A percentile compares a stretch with the other conserved stretches of the same genome.
phyloP scores from a whole-genome alignment of 2,329 filamentous ascomycete species.

The Neonectria coccinea region DNA sequence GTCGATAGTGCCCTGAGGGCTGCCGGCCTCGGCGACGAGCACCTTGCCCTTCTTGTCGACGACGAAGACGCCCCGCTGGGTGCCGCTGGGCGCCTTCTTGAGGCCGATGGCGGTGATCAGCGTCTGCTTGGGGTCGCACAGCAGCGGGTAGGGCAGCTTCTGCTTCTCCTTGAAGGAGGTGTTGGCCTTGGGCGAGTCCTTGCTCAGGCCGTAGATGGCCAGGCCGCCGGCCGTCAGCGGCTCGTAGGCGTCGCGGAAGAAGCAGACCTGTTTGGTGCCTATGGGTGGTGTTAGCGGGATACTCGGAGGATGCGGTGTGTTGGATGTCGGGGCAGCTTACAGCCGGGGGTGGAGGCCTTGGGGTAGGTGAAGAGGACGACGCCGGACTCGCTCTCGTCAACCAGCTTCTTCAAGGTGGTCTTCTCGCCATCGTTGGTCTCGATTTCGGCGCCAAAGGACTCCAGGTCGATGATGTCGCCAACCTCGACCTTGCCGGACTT shows the following conservation, averaged over 20 bases:
- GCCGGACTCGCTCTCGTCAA: conserved; percentile 85
- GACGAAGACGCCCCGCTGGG: conserved; percentile 87
- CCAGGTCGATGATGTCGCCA: conserved; percentile 67
- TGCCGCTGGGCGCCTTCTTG: conserved; percentile 85
- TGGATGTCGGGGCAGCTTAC: conserved; percentile 66
- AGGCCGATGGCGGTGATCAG: conserved; percentile 90
- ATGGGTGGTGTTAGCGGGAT: conserved; percentile 26
- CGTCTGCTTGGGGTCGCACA: conserved; percentile 81
- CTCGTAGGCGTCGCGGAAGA: conserved; percentile 89
- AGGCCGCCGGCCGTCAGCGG: conserved; percentile 82
- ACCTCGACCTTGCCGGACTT: conserved; percentile 58
- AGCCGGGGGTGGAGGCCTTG: conserved; percentile 92
- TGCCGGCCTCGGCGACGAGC: conserved; percentile 78
- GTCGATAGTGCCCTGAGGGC: conserved; percentile 81
- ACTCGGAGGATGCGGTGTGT: background rate
- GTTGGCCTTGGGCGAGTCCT: conserved; percentile 90
- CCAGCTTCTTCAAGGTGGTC: conserved; percentile 82
- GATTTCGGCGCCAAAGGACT: conserved; percentile 76
- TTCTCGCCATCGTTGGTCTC: conserved; percentile 86
- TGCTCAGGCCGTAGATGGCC: conserved; percentile 89
- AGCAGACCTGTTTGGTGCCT: conserved; percentile 94
- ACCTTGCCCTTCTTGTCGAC: conserved; percentile 86
- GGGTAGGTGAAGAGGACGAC: conserved; percentile 97
- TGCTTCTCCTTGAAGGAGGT: conserved; percentile 93
- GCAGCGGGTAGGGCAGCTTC: conserved; percentile 85